Base-by-base conservation (phyloP, 2,329 filamentous ascomycete species). In the Neodidymelliopsis sp. region DNA sequence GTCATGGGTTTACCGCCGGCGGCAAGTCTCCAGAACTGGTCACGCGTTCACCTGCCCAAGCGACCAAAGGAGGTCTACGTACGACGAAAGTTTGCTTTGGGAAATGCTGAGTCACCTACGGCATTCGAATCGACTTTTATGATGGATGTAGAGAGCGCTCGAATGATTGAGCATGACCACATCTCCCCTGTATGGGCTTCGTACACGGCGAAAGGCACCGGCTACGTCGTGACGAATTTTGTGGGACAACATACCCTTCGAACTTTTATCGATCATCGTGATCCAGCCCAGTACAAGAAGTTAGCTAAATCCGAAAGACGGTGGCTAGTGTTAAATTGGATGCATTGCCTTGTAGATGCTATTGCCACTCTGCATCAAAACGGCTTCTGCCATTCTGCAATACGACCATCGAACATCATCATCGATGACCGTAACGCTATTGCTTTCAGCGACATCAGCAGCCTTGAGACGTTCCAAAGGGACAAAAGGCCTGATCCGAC, bases 171-270 rank as follows among this genome's bases (percentile, higher is more conserved):
- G 49, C 87, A 90, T 64, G 80, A 84, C 31, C 88, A 91, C 65
- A 78, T 91, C 49, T 82, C 84, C n/a, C 84, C 83, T 9, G 82
- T 88, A 30, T 90, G 84, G 81, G 84, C 83, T 2, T 89, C 88
- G 0, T 91, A 91, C 66, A 84, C 81, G 2, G 79, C 86, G 44
- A 82, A 84, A 56, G 84, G 80, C 5, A 76, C 72, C 51, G 87
- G 84, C 6, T 91, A 87, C 63, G 76, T 86, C 18, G 75, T 91
- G 13, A 84, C 88, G 43, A 83, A 84, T 12, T 87, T 88, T 12
- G 80, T 85, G 6, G 80, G 81, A 49, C 87, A 90, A 54, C 84
- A 82, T 58, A 88, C 77, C 12, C 79, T 91, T 27, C 85, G 84
- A 60, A 82, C 84, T 0, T 87, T 90, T 68, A 79, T 91, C 50